These are phyloP conservation scores for Umbellularia californica DNA, from an alignment of 164 flowering plant genomes.

Conservation along the genomic window DNA sequence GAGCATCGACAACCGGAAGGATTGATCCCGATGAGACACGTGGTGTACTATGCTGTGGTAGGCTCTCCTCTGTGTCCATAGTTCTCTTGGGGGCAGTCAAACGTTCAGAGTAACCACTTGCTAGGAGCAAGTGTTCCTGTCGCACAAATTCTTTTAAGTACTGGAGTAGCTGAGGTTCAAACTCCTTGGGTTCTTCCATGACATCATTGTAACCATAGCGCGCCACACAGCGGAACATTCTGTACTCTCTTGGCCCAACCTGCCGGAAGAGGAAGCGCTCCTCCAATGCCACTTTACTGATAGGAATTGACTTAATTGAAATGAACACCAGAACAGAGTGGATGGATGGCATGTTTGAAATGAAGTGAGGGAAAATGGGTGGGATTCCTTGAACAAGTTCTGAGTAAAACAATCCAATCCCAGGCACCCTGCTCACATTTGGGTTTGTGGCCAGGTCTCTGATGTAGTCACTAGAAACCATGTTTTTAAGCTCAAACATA, in stretches of 20 bases:
- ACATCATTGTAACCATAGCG: constrained; percentile 68
- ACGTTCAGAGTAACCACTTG: constrained; percentile 13
- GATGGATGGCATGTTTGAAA: constrained; percentile 53
- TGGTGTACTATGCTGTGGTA: constrained; percentile 13
- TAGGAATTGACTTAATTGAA: constrained; percentile 56
- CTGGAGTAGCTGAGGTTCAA: constrained; percentile 47
- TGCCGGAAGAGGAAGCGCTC: constrained; percentile 65
- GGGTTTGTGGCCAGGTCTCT: constrained; percentile 35
- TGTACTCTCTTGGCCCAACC: constrained; percentile 45
- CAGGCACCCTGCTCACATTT: constrained; percentile 43
- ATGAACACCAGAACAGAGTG: constrained; percentile 68
- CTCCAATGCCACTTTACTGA: constrained; percentile 47
- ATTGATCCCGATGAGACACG: constrained; percentile 36
- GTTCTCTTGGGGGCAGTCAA: not conserved
- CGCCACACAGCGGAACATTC: constrained; percentile 66
- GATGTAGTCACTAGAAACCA: constrained; percentile 42
- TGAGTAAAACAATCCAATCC: constrained; percentile 61
- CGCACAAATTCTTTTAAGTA: constrained; percentile 51
- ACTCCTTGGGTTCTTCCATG: constrained; percentile 33
- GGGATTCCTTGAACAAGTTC: constrained; percentile 83
- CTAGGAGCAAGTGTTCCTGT: constrained; percentile 33
- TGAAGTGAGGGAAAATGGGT: constrained; percentile 61
- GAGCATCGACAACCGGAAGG: constrained; percentile 9
- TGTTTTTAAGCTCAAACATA: constrained; percentile 57
- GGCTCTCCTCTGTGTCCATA: constrained; percentile 25